These are phyloP conservation scores for Plenodomus biglobosus DNA, from an alignment of 2,329 filamentous ascomycete genomes.

Conservation along the genomic window DNA sequence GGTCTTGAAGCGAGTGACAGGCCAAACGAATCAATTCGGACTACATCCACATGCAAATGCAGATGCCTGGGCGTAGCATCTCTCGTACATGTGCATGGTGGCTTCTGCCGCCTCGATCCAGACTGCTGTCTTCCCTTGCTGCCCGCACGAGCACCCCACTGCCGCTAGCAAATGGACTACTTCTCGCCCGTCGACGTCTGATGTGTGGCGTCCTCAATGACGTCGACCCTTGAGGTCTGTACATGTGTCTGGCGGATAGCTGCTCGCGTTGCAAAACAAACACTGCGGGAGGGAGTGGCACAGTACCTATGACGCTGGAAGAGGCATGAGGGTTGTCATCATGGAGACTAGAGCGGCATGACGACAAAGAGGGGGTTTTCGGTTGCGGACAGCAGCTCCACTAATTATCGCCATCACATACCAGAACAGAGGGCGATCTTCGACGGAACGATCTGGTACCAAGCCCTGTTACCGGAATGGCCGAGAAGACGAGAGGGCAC, in stretches of 20 bases:
- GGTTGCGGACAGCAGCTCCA: slow-evolving; percentile 18
- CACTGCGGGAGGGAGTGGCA: slow-evolving; percentile 1
- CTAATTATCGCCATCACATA: slow-evolving; percentile 22
- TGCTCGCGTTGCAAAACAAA: not conserved
- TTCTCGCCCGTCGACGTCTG: not conserved
- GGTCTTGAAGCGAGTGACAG: not conserved
- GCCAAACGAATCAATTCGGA: not conserved
- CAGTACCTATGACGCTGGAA: not conserved
- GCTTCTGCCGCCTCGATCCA: not conserved
- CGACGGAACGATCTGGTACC: slow-evolving; percentile 3
- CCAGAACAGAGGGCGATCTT: slow-evolving; percentile 7
- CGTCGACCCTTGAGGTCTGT: slow-evolving; percentile 1
- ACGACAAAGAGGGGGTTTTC: slow-evolving; percentile 20
- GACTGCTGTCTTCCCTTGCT: not conserved
- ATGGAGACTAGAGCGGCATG: slow-evolving; percentile 21
- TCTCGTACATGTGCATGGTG: not conserved
- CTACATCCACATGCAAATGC: not conserved
- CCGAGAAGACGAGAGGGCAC: not conserved
- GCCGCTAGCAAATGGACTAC: not conserved
- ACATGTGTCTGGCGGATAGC: not conserved
- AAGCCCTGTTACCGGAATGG: slow-evolving; percentile 10
- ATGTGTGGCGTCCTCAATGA: slow-evolving; percentile 14
- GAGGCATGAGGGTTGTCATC: slow-evolving; percentile 1
- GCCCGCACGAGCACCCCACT: not conserved
- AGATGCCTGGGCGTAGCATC: too few relatives aligned